Evolutionary conservation across 2,329 filamentous ascomycete species (phyloP).

Genomic region (Talaromyces sp.): DNA sequence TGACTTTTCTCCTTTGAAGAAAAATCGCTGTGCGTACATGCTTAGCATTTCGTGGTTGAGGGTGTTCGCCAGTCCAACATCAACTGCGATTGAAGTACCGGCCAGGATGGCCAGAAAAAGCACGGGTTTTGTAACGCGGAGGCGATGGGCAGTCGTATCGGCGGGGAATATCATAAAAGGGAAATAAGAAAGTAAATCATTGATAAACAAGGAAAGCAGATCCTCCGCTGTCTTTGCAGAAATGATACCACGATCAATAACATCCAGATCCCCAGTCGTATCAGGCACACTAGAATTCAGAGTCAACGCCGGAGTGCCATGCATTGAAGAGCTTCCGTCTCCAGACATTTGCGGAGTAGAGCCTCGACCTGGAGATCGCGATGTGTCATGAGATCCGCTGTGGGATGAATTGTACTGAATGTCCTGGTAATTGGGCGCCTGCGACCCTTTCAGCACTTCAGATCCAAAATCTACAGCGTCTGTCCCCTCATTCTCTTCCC

Average conservation of each 20-base stretch:
- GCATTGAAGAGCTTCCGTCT: slow-evolving; percentile 19
- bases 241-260: slow-evolving; percentile 30
- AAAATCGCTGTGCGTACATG: slow-evolving; percentile 45
- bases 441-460: slow-evolving; percentile 20
- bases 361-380: slow-evolving; percentile 23
- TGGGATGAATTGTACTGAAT: background rate
- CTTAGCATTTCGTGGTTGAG: slow-evolving; percentile 48
- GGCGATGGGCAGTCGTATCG: slow-evolving; percentile 26
- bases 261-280: slow-evolving; percentile 20
- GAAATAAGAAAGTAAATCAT: slow-evolving; percentile 27
- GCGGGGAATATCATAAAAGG: slow-evolving; percentile 27
- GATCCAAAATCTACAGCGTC: slow-evolving; percentile 22
- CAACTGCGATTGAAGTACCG: slow-evolving; percentile 55
- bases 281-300: slow-evolving; percentile 20
- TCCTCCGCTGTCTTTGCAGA: slow-evolving; percentile 29
- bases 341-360: slow-evolving; percentile 19
- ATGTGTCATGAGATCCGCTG: background rate
- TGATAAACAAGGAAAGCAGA: slow-evolving; percentile 28
- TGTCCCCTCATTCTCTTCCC: slow-evolving; percentile 20
- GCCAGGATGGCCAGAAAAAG: slow-evolving; percentile 69
- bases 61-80: slow-evolving; percentile 39
- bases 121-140: slow-evolving; percentile 49
- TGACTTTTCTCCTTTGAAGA: slow-evolving; percentile 48
- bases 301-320: slow-evolving; percentile 18
- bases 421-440: slow-evolving; percentile 20